Base-by-base conservation (phyloP, 306 rosid genomes). In the Vachellia collinsii region DNA sequence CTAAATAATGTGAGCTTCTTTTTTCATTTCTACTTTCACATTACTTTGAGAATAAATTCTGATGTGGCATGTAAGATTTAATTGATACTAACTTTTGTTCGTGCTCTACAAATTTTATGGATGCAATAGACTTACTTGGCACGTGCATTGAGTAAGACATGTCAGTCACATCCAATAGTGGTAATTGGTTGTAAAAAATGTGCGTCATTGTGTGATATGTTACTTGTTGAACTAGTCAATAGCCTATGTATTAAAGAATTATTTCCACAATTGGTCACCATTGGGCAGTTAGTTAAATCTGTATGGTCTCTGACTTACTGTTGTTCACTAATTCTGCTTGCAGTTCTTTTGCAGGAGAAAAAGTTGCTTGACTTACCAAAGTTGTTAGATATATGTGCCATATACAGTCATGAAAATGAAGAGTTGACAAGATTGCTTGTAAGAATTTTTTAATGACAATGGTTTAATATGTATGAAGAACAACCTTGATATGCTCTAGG, bases 261-360 rank as follows among this genome's bases (percentile, higher is more conserved):
- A 61, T 85, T 70, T 80, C 53, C 68, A 62, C 7, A 42, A 62
- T 25, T 0, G 63, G 41, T 56, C 54, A 19, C 22, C 67, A 46
- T 61, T 67, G 23, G 64, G 85, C 41, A 76, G 50, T 72, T 62
- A 39, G 80, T 61, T 72, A 3, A 11, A 53, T 51, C 19, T 58
- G 70, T 76, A 23, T 70, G 54, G 25, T 76, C 16, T 78, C 62
- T 47, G 74, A 66, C 64, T 68, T 59, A 59, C 89, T 22, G 82
- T 71, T 92, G 85, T 93, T 92, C 88, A 90, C 88, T 86, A 81
- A 87, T 85, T 85, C 88, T 87, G 75, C 83, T 48, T 93, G 89
- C 91, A 96, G 99, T 87, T 86, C 83, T 93, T 86, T 87, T 96
- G 99, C 97, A 92, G 99, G 98, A 91, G 85, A 93, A 87, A 82